Evolutionary conservation across 2,329 filamentous ascomycete species (phyloP).

Genomic region (Dactylellina leptospora): DNA sequence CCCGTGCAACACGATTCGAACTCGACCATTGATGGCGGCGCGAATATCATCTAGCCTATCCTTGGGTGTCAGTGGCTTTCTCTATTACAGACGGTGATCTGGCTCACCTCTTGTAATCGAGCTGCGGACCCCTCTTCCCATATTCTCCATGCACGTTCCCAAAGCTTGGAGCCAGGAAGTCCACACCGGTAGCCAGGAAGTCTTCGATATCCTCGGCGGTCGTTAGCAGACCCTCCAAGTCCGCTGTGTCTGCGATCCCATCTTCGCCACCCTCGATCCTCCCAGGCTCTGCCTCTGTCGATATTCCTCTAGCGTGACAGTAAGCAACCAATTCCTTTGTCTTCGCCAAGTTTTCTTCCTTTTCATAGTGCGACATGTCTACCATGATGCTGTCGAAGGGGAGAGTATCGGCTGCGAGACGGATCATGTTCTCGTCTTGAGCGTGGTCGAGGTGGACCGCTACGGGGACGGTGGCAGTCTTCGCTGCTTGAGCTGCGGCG

Average conservation of each 20-base stretch:
- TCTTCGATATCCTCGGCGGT: slow-evolving; percentile 74
- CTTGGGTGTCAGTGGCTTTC: background rate
- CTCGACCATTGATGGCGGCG: slow-evolving; percentile 60
- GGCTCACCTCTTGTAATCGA: slow-evolving; percentile 69
- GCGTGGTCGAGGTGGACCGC: slow-evolving; percentile 74
- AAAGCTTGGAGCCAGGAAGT: slow-evolving; percentile 78
- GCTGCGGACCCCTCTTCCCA: slow-evolving; percentile 70
- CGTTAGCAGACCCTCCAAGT: slow-evolving; percentile 71
- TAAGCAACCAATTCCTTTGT: slow-evolving; percentile 71
- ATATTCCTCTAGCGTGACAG: slow-evolving; percentile 72
- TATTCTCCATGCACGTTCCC: slow-evolving; percentile 81
- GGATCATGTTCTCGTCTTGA: slow-evolving; percentile 71
- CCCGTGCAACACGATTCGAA: slow-evolving; percentile 67
- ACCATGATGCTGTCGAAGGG: slow-evolving; percentile 79
- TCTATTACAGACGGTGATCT: background rate
- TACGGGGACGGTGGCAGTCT: slow-evolving; percentile 68
- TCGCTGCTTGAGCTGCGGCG: slow-evolving; percentile 67
- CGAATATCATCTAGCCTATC: slow-evolving; percentile 61
- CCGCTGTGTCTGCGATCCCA: slow-evolving; percentile 73
- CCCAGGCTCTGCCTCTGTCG: slow-evolving; percentile 76
- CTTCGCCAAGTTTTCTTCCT: slow-evolving; percentile 73
- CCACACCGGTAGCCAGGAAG: slow-evolving; percentile 75
- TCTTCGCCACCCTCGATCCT: slow-evolving; percentile 78
- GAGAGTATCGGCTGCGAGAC: slow-evolving; percentile 69
- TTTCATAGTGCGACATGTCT: slow-evolving; percentile 78